Evolutionary conservation across 1,284 basidiomycete genomes (phyloP).

Genomic region (Trichosporon asahii): DNA sequence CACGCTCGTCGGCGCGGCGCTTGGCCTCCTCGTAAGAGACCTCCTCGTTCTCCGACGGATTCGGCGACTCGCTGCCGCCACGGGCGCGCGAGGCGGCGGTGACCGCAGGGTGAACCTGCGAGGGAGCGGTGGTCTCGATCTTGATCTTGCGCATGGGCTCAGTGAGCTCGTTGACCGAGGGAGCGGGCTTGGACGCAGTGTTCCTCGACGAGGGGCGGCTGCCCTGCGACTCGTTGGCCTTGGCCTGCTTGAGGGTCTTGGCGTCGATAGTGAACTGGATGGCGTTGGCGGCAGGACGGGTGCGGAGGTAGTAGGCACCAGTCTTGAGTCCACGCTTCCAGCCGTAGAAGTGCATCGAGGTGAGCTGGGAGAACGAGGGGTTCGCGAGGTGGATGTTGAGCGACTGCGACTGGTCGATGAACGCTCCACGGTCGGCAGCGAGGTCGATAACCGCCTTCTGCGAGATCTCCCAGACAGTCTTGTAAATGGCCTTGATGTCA

Average conservation of each 20-base stretch:
- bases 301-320: slow-evolving; percentile 91
- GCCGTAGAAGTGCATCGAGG: slow-evolving; percentile 99
- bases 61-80: slow-evolving; percentile 29
- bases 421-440: slow-evolving; percentile 96
- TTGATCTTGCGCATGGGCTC: slow-evolving; percentile 44
- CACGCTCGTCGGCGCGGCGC: slow-evolving; percentile 50
- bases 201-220: slow-evolving; percentile 2
- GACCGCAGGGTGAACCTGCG: slow-evolving; percentile 25
- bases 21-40: slow-evolving; percentile 54
- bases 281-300: slow-evolving; percentile 88
- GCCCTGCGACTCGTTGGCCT: slow-evolving; percentile 15
- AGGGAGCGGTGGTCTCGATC: slow-evolving; percentile 43
- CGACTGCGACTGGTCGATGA: slow-evolving; percentile 85
- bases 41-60: slow-evolving; percentile 49
- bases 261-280: slow-evolving; percentile 98
- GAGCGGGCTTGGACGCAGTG: slow-evolving; percentile 12
- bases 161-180: slow-evolving; percentile 26
- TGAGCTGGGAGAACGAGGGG: slow-evolving; percentile 90
- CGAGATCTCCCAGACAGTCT: slow-evolving; percentile 83
- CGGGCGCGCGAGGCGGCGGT: slow-evolving; percentile 27
- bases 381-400: slow-evolving; percentile 91
- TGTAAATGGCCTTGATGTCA: slow-evolving; percentile 72
- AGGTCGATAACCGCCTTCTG: slow-evolving; percentile 99
- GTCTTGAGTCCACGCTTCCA: slow-evolving; percentile 99
- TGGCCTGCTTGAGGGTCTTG: slow-evolving; percentile 61